phyloP scores from a whole-genome alignment of 2,329 filamentous ascomycete species.

The Blastomyces percursus region DNA sequence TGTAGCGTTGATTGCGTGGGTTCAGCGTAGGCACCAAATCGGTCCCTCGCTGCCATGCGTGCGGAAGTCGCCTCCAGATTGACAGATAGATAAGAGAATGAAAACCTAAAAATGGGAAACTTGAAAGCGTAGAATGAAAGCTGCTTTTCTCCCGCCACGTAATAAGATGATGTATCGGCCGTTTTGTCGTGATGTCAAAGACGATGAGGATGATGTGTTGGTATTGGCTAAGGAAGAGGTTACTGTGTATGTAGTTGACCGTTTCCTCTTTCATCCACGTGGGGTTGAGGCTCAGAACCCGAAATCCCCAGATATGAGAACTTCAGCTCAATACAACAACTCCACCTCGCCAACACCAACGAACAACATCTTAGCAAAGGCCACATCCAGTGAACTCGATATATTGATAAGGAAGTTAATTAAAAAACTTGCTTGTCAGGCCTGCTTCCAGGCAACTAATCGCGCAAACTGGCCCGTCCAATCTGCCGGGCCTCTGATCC shows the following conservation, averaged over 20 bases:
- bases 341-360: background rate
- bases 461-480: background rate
- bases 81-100: constrained; percentile 17
- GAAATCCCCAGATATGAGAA: background rate
- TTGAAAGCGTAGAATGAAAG: constrained; percentile 3
- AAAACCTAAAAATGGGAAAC: background rate
- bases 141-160: background rate
- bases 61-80: constrained; percentile 89
- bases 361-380: background rate
- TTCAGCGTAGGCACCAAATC: constrained; percentile 72
- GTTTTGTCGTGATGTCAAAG: background rate
- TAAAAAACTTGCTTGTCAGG: background rate
- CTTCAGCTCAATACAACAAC: background rate
- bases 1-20: constrained; percentile 76
- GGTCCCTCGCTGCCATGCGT: constrained; percentile 88
- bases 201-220: background rate
- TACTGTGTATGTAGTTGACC: background rate
- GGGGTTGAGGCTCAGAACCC: background rate
- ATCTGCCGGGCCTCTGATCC: background rate
- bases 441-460: background rate
- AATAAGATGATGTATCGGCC: background rate
- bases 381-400: background rate
- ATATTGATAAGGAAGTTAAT: background rate
- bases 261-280: background rate
- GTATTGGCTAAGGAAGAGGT: background rate